Conservation (phyloP, 2,329 filamentous ascomycete species). For the Eurotiales sp. region DNA sequence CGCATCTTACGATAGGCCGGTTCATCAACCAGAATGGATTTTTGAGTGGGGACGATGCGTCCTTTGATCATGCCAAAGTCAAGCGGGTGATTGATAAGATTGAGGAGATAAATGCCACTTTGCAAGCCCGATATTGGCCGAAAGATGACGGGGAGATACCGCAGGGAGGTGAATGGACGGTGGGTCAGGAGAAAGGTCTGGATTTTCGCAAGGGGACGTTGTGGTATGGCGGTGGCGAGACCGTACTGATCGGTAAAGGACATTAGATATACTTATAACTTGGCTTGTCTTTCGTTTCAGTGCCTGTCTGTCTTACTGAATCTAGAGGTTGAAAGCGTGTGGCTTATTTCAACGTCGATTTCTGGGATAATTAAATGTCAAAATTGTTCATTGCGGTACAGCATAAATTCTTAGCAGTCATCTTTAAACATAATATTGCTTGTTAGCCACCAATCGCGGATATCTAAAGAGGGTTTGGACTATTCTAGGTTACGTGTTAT, state of each 20-base stretch:
- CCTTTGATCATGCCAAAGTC: slow-evolving; percentile 51
- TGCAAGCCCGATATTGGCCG: slow-evolving; percentile 69
- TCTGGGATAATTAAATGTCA: too few relatives aligned
- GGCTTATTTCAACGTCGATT: too few relatives aligned
- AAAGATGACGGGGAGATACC: slow-evolving; percentile 38
- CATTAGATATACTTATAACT: too few relatives aligned
- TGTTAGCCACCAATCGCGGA: too few relatives aligned
- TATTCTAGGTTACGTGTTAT: too few relatives aligned
- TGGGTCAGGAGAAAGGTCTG: slow-evolving; percentile 81
- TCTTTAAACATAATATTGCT: too few relatives aligned
- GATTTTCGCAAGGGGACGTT: slow-evolving; percentile 70
- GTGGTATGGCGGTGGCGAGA: slow-evolving; percentile 84
- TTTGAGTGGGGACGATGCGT: slow-evolving; percentile 21
- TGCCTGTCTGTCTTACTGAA: too few relatives aligned
- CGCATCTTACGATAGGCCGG: slow-evolving; percentile 81
- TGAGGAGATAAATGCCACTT: slow-evolving; percentile 72
- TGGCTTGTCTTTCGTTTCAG: too few relatives aligned
- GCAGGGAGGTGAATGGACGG: slow-evolving; percentile 68
- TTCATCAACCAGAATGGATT: slow-evolving; percentile 68
- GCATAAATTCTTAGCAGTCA: too few relatives aligned
- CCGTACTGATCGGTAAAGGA: slow-evolving; percentile 54
- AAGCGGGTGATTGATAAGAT: slow-evolving; percentile 64
- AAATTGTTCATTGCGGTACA: too few relatives aligned
- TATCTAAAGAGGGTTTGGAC: too few relatives aligned
- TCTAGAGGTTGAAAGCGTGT: too few relatives aligned